These are phyloP conservation scores for Arachnomyces sp. DNA, from an alignment of 2,329 filamentous ascomycete species.

Conservation along the genomic window DNA sequence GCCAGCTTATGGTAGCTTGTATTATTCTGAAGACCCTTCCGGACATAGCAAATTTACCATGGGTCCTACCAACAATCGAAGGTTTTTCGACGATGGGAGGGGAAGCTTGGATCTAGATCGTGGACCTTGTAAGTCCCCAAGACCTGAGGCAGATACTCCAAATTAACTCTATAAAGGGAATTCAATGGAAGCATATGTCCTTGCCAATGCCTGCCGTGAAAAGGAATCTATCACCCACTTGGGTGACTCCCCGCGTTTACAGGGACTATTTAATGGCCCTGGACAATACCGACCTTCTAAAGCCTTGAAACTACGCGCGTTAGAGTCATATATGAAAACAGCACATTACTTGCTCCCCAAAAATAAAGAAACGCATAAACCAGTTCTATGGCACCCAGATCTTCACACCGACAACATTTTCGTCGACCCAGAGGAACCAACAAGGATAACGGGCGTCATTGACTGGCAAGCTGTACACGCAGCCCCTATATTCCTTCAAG, in stretches of 20 bases:
- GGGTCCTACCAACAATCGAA: too few species aligned
- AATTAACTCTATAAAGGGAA: too few species aligned
- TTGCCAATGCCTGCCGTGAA: too few species aligned
- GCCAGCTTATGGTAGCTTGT: conserved; percentile 19
- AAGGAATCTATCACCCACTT: too few species aligned
- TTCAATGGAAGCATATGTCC: too few species aligned
- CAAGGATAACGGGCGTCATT: conserved; percentile 19
- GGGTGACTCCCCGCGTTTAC: conserved; percentile 10
- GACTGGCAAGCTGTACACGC: conserved; percentile 16
- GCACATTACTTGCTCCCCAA: conserved; percentile 15
- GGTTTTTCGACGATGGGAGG: too few species aligned
- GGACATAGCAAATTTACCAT: too few species aligned
- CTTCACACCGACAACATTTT: conserved; percentile 24
- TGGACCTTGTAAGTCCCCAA: too few species aligned
- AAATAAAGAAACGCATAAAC: conserved; percentile 9
- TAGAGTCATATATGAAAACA: conserved; percentile 23
- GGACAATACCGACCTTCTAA: conserved; percentile 20
- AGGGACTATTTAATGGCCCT: conserved; percentile 18
- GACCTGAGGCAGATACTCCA: too few species aligned
- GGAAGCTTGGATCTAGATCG: too few species aligned
- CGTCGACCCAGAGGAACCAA: conserved; percentile 19
- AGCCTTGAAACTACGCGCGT: too few species aligned
- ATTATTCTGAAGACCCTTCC: too few species aligned
- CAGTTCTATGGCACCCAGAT: conserved; percentile 22
- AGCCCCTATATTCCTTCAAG: conserved; percentile 2